Evolutionary conservation across 1,284 basidiomycete genomes (phyloP), one percentile per base, ranked within the genome.

Genomic region (Cystobasidium sp.): DNA sequence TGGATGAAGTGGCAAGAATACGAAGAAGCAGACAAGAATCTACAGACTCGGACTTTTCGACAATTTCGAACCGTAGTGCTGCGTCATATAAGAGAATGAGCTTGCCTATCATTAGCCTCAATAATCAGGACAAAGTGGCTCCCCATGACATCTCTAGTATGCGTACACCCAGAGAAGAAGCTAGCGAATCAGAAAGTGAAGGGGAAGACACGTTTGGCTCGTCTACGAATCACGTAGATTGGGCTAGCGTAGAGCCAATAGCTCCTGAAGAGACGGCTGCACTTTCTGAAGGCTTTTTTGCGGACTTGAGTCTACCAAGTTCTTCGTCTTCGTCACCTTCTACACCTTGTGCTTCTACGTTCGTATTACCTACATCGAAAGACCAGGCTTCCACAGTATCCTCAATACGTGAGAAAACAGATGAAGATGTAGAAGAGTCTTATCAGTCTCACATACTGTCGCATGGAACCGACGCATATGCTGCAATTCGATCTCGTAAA

Each of bases 401-500:
- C 39, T 12, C 59, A 31, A 41, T 12, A 41, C 9, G 20, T 39
- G 22, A n/a, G 18, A 6, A n/a, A 9, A 12, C 12, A 6, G 20
- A 31, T 22, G 7, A 16, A 24, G 46, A 49, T 5, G 49, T 2
- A 20, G 39, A 24, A 31, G 44, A 12, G 41, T 7, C 14, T 20
- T 68, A 68, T 53, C 68, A 71, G 41, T 62, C 58, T 41, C 20
- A 43, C 41, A 63, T 71, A 2, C 46, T 55, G 2, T 41, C 37
- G 10, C 68, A 71, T 31, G 68, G 68, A 10, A 37, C 51, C 18
- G 68, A 62, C 12, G 68, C 68, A 20, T 71, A 71, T 44, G 44
- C 68, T 39, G 58, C 68, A 6, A 43, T 71, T 44, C 44, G 68
- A 22, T n/a, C 49, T 31, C 51, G 47, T 14, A 66, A 66, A n/a